Conservation (phyloP, 257 asterid genomes). For the Rehmannia glutinosa region DNA sequence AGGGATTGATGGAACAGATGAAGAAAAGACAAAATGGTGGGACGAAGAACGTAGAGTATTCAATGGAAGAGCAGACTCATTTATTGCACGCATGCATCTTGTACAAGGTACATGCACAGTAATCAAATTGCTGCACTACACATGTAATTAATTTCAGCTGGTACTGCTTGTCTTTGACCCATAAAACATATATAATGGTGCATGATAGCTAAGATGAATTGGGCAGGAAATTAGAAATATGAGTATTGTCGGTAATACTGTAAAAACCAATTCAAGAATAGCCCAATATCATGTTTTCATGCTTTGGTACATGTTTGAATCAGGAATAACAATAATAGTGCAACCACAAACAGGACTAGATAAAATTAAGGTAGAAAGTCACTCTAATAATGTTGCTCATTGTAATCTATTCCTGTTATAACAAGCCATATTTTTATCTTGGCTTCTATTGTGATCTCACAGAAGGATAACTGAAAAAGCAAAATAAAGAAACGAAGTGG, state of each 20-base stretch:
- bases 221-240: neutral
- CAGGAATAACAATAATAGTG: neutral
- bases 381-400: neutral
- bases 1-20: constrained; percentile 54
- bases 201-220: neutral
- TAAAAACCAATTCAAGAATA: neutral
- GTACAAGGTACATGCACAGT: constrained; percentile 52
- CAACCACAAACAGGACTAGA: too few relatives aligned
- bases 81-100: constrained; percentile 76
- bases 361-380: neutral
- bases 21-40: constrained; percentile 59
- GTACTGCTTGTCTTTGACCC: neutral
- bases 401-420: neutral
- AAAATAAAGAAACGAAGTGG: neutral
- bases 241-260: neutral
- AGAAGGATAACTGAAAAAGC: neutral
- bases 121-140: constrained; percentile 1
- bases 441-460: neutral
- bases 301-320: neutral
- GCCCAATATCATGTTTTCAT: too few relatives aligned
- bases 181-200: neutral
- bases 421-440: neutral
- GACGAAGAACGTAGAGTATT: constrained; percentile 62
- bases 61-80: constrained; percentile 57
- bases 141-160: constrained; percentile 1